Conservation (phyloP, 495 filamentous ascomycete genomes). For the Glutinoglossum americanum region DNA sequence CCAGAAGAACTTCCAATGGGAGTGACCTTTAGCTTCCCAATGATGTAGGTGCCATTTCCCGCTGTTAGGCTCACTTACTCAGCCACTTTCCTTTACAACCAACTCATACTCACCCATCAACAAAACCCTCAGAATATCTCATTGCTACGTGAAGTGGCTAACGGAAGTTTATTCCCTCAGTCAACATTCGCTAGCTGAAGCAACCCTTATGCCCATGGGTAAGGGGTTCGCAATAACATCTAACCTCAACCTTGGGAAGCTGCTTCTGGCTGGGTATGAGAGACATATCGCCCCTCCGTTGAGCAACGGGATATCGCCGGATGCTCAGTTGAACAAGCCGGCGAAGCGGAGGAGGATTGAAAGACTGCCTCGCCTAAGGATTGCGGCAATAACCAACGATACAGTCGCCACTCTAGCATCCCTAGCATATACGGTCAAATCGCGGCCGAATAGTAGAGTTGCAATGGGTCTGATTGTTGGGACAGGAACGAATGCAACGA, state of each 20-base stretch:
- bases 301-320: constrained; percentile 24
- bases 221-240: constrained; percentile 67
- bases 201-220: constrained; percentile 68
- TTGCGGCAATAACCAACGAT: constrained; percentile 65
- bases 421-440: constrained; percentile 41
- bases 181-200: constrained; percentile 52
- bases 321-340: constrained; percentile 21
- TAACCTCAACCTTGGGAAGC: constrained; percentile 46
- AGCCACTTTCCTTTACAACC: neutral
- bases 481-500: constrained; percentile 67
- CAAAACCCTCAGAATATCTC: neutral
- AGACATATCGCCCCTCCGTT: constrained; percentile 27
- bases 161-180: constrained; percentile 18
- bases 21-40: constrained; percentile 74
- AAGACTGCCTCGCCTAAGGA: constrained; percentile 38
- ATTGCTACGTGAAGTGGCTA: neutral
- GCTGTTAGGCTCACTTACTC: neutral
- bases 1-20: constrained; percentile 46
- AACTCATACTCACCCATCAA: neutral
- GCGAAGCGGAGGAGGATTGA: neutral
- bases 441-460: constrained; percentile 44
- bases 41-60: constrained; percentile 32
- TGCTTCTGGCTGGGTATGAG: constrained; percentile 47
- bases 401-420: constrained; percentile 61
- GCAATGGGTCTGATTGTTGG: constrained; percentile 67